Evolutionary conservation across 1,139 yeast genomes (phyloP).

Genomic region (Zygosaccharomyces sapae): DNA sequence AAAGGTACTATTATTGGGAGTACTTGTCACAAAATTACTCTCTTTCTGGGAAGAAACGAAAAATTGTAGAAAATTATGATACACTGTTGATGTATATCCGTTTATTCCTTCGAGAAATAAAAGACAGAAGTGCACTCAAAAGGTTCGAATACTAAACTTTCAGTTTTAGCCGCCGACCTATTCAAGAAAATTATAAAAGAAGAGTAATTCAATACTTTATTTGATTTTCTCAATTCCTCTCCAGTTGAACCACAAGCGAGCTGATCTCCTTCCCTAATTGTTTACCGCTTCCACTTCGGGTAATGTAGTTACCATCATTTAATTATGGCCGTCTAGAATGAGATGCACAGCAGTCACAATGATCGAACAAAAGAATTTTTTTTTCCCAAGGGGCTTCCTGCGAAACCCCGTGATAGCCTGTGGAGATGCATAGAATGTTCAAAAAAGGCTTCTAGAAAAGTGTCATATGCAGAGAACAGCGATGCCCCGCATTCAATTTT

Average conservation of each 20-base stretch:
- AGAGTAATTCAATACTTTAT: neutral
- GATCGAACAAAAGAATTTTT: neutral
- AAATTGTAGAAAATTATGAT: too few species aligned
- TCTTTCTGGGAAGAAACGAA: too few species aligned
- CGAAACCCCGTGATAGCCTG: neutral
- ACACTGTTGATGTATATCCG: neutral
- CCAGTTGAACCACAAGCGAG: constrained; percentile 3
- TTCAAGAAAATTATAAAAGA: neutral
- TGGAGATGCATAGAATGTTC: neutral
- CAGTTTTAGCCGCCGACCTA: constrained; percentile 4
- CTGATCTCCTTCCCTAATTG: neutral
- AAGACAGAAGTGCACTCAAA: neutral
- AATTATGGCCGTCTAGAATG: neutral
- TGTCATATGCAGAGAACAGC: neutral
- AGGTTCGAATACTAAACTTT: neutral
- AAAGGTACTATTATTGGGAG: too few species aligned
- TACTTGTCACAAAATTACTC: too few species aligned
- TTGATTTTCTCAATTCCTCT: neutral
- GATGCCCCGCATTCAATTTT: neutral
- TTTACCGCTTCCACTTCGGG: constrained; percentile 2
- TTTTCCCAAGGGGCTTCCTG: neutral
- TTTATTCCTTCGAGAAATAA: neutral
- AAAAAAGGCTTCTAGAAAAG: neutral
- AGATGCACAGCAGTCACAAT: neutral
- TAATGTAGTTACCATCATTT: neutral